Evolutionary conservation across 2,329 filamentous ascomycete species (phyloP), one percentile per base, ranked within the genome.

Genomic region (Aureobasidium melanogenum): DNA sequence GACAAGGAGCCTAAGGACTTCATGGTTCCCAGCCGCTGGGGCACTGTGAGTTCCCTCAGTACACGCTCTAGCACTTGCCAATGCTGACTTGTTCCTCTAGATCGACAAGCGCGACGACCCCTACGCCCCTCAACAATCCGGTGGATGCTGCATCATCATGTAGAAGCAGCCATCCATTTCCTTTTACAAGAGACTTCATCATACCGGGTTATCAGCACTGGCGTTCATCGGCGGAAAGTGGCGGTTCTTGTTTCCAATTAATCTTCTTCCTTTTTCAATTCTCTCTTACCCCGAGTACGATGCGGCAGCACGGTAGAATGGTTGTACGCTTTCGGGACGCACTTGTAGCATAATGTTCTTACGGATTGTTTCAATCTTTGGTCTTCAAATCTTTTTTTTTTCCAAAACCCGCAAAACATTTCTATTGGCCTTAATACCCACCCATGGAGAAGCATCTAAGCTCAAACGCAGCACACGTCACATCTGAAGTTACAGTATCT

Each of bases 11-110:
- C 94, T 69, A 89, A 93, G 76, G 94, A 99, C 76, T 97, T 96
- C 80, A 97, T 99, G 94, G 92, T 97, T 62, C 92, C 92, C 56
- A 96, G 91, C 59, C 89, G 95, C 75, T 99, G 94, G 94, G 93
- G 93, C 68, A 84, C 87, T 64, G 84, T 86, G 79, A 67, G 79
- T 62, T 32, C 17, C 17, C 43, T 39, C 44, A 38, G 22, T 14
- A 43, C 51, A 61, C 34, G 52, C 36, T 19, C 48, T 30, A 28
- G 30, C 30, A 30, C 47, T 57, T 51, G 51, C 61, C 41, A 28
- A 48, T 51, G 50, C 64, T 63, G 54, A 66, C 51, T 32, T 1
- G 14, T 43, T 28, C 32, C 1, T 17, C 50, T 71, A 86, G 82
- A 91, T 97, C 66, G 91, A 95, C 73, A 93, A 91, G 81, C 88